A percentile compares a stretch with the other conserved stretches of the same genome.
Evolutionary conservation across 2,329 filamentous ascomycete genomes (phyloP).

Genomic region (Fusarium mundagurra): DNA sequence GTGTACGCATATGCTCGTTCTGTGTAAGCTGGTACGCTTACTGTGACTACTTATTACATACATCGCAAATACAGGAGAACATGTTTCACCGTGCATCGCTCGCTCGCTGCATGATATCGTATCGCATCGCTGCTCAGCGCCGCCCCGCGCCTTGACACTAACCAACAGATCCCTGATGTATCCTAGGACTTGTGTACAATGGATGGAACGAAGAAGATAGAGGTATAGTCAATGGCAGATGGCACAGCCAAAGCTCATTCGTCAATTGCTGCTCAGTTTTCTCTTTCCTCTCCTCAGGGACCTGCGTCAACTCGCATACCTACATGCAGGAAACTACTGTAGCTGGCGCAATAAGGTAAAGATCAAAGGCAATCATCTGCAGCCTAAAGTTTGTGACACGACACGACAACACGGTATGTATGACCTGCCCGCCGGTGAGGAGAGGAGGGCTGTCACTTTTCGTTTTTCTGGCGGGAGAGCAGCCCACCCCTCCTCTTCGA

Average conservation of each 20-base stretch:
- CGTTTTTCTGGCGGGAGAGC: conserved; percentile 25
- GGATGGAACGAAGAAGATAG: neutral
- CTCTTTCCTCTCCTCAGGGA: conserved; percentile 45
- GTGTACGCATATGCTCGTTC: neutral
- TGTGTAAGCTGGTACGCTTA: neutral
- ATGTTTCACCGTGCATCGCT: conserved; percentile 11
- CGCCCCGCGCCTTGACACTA: conserved; percentile 30
- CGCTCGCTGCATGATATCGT: conserved; percentile 29
- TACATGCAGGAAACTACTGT: conserved; percentile 33
- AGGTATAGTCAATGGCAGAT: conserved; percentile 1
- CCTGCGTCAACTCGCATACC: conserved; percentile 38
- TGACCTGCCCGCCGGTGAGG: conserved; percentile 17
- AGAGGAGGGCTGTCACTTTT: conserved; percentile 23
- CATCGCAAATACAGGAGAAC: conserved; percentile 3
- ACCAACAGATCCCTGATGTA: neutral
- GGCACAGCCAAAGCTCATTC: conserved; percentile 32
- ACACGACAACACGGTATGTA: conserved; percentile 18
- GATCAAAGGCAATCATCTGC: conserved; percentile 26
- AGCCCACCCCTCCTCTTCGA: conserved; percentile 8
- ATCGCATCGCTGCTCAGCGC: conserved; percentile 38
- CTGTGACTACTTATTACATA: conserved; percentile 4
- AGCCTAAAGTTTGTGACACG: conserved; percentile 28
- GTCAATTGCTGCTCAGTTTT: conserved; percentile 42
- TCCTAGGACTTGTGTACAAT: neutral
- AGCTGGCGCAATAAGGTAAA: conserved; percentile 31